phyloP scores from a whole-genome alignment of 2,329 filamentous ascomycete species.

The Penicillium sp. region DNA sequence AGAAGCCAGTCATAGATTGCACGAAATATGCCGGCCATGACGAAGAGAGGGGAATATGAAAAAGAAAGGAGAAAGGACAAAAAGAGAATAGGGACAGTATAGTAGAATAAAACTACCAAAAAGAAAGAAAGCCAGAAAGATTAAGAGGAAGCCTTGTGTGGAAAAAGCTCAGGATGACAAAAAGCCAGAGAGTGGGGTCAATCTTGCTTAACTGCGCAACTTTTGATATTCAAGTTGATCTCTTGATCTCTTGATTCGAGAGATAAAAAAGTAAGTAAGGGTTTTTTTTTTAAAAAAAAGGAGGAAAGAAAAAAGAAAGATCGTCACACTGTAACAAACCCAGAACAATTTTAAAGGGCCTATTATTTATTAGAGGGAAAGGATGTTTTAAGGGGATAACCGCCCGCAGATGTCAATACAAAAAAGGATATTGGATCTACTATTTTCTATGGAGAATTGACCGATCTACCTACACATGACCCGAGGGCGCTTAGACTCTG shows the following conservation, averaged over 20 bases:
- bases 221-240: neutral
- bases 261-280: neutral
- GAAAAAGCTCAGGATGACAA: slow-evolving; percentile 10
- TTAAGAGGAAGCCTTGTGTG: slow-evolving; percentile 13
- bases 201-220: neutral
- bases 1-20: slow-evolving; percentile 98
- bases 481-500: slow-evolving; percentile 21
- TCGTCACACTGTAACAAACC: neutral
- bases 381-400: neutral
- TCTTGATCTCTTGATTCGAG: neutral
- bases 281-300: neutral
- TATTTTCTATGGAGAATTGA: neutral
- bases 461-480: slow-evolving; percentile 24
- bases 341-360: neutral
- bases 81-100: slow-evolving; percentile 5
- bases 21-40: slow-evolving; percentile 88
- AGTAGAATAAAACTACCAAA: slow-evolving; percentile 6
- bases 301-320: slow-evolving; percentile 2
- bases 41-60: slow-evolving; percentile 22
- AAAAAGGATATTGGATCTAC: slow-evolving; percentile 1
- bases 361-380: slow-evolving; percentile 1
- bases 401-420: neutral
- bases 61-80: slow-evolving; percentile 7
- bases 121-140: slow-evolving; percentile 9
- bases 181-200: slow-evolving; percentile 19